Base-by-base conservation (phyloP, 2,329 filamentous ascomycete species). In the Ophiocordyceps camponoti-rufipedis region DNA sequence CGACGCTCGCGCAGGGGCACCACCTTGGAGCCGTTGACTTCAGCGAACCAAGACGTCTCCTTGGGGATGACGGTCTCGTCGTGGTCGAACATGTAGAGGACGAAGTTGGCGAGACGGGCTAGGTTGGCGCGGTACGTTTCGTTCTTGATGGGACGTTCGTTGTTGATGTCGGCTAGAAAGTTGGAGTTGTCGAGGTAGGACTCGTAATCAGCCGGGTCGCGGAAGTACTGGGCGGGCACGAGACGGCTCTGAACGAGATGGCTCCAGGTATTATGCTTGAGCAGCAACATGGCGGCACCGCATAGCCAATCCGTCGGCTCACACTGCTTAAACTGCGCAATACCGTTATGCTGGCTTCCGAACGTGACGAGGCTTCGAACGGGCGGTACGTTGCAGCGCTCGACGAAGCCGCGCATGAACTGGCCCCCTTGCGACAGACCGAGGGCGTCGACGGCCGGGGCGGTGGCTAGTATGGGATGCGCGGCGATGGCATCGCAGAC, bases 341-440 rank as follows among this genome's bases (percentile, higher is more conserved):
- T 96, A 45, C 91, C 91, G 61, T 89, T 91, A 65, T 95, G 88
- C 66, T 93, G 88, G 56, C 79, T 82, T 50, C 88, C 88, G 55
- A 91, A 93, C 2, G 88, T 95, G 50, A 94, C 74, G 35, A 95
- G 74, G 58, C 76, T 88, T 52, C 78, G 74, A 12, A 94, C 75
- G 4, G 76, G 79, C 0, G 86, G 80, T 32, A 55, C 56, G 60
- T 87, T 91, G 70, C 91, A 98, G 41, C 85, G 75, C 70, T 98
- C 80, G 51, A 94, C 70, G 60, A 94, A 88, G 23, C 74, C 91
- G 48, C 91, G 80, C n/a, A 98, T 74, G 67, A 98, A 95, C 61
- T 94, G 85, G 1, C 91, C 91, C 50, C 91, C 91, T 63, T 98
- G 91, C 13, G 84, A 91, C 69, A 98, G 95, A 28, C 91, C 91